Evolutionary conservation across 495 filamentous ascomycete species (phyloP).

Genomic region (Xylaria sp.): DNA sequence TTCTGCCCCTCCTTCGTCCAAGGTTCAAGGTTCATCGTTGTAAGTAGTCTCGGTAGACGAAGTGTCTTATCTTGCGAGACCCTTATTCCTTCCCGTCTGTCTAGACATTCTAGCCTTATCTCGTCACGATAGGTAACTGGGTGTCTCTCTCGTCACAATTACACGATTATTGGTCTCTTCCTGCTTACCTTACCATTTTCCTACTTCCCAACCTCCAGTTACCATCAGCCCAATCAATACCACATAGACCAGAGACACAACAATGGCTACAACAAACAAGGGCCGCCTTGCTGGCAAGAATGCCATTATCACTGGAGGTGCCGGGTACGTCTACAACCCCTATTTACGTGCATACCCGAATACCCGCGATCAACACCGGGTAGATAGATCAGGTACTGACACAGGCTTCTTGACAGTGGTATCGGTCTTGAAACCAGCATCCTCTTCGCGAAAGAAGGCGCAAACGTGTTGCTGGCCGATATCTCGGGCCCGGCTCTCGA

Average conservation of each 20-base stretch:
- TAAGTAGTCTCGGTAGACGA: neutral
- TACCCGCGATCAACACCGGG: too few species aligned
- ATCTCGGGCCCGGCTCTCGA: constrained; percentile 76
- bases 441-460: constrained; percentile 90
- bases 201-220: neutral
- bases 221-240: neutral
- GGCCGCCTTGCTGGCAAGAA: constrained; percentile 88
- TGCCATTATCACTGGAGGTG: constrained; percentile 91
- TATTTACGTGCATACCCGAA: neutral
- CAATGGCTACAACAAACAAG: constrained; percentile 43
- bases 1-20: constrained; percentile 20
- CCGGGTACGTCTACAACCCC: constrained; percentile 68
- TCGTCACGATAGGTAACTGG: neutral
- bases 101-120: neutral
- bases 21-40: too few species aligned
- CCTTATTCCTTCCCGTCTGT: neutral
- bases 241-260: too few species aligned
- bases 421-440: constrained; percentile 96
- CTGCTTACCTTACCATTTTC: neutral
- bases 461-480: constrained; percentile 84
- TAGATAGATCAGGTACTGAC: constrained; percentile 22
- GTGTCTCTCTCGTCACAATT: neutral
- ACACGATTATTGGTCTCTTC: neutral
- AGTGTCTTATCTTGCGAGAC: constrained; percentile 9
- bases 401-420: constrained; percentile 61